Evolutionary conservation across 345 rosid genomes (phyloP).

Genomic region (Durio zibethinus): DNA sequence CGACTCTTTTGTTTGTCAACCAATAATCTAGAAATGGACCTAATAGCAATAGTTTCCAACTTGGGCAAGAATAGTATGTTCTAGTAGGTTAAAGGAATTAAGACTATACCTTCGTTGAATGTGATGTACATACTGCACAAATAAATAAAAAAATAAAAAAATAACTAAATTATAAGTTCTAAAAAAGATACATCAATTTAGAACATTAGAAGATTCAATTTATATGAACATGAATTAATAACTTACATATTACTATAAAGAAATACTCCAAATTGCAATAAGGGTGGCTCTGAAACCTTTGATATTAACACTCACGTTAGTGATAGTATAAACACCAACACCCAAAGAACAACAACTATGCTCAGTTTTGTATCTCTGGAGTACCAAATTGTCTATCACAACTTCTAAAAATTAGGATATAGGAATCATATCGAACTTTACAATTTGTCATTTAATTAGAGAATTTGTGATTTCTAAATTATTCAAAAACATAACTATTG

Average conservation of each 20-base stretch:
- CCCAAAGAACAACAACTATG: conserved; percentile 85
- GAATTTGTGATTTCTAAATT: conserved; percentile 16
- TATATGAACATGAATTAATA: conserved; percentile 4
- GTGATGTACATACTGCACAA: conserved; percentile 87
- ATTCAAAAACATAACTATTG: not conserved
- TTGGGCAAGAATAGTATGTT: conserved; percentile 98
- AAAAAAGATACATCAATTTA: not conserved
- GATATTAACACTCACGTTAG: conserved; percentile 86
- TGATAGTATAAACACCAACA: conserved; percentile 93
- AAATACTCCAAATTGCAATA: conserved; percentile 94
- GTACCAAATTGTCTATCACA: conserved; percentile 84
- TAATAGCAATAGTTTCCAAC: conserved; percentile 65
- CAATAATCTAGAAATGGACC: conserved; percentile 96
- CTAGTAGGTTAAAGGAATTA: conserved; percentile 87
- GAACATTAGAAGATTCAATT: not conserved
- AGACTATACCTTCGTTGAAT: conserved; percentile 83
- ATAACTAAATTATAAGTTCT: not conserved
- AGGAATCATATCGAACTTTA: conserved; percentile 96
- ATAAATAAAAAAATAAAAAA: conserved; percentile 1
- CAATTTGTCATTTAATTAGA: conserved; percentile 51
- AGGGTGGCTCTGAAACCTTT: conserved; percentile 86
- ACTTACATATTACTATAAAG: conserved; percentile 94
- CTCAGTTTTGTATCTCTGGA: conserved; percentile 95
- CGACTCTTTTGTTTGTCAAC: conserved; percentile 75
- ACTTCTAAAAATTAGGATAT: conserved; percentile 92